Conservation (phyloP, 1,284 basidiomycete species). For the Ustilago trichophora region DNA sequence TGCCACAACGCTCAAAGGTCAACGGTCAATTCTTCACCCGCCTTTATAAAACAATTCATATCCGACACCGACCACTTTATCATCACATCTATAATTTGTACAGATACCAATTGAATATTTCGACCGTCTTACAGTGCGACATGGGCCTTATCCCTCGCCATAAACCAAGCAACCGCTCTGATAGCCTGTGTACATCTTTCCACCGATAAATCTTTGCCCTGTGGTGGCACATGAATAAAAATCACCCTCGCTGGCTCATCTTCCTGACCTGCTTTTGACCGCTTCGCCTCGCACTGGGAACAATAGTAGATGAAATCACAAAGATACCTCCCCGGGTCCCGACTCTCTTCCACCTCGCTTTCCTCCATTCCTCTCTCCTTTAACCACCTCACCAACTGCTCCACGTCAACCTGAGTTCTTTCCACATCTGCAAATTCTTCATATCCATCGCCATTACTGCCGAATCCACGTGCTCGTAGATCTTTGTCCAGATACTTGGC, state of each 20-base stretch:
- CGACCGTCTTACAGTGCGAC: too few relatives aligned
- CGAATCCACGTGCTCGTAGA: conserved; percentile 27
- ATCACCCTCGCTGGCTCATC: conserved; percentile 14
- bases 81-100: too few relatives aligned
- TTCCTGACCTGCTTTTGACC: neutral
- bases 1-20: too few relatives aligned
- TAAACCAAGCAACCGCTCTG: conserved; percentile 28
- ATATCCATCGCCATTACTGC: conserved; percentile 16
- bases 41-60: too few relatives aligned
- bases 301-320: conserved; percentile 49
- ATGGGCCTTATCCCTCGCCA: conserved; percentile 10
- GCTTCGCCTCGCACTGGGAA: conserved; percentile 30
- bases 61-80: too few relatives aligned
- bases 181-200: conserved; percentile 21
- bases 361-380: conserved; percentile 5
- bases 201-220: conserved; percentile 7
- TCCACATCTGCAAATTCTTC: conserved; percentile 18
- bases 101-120: too few relatives aligned
- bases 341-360: conserved; percentile 12
- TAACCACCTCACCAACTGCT: conserved; percentile 16
- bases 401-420: conserved; percentile 10
- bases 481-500: conserved; percentile 9
- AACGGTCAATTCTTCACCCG: too few relatives aligned
- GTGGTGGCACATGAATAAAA: conserved; percentile 41
- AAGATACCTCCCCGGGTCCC: conserved; percentile 41